phyloP scores from a whole-genome alignment of 2,329 filamentous ascomycete genomes.

The Pseudogymnoascus sp. region DNA sequence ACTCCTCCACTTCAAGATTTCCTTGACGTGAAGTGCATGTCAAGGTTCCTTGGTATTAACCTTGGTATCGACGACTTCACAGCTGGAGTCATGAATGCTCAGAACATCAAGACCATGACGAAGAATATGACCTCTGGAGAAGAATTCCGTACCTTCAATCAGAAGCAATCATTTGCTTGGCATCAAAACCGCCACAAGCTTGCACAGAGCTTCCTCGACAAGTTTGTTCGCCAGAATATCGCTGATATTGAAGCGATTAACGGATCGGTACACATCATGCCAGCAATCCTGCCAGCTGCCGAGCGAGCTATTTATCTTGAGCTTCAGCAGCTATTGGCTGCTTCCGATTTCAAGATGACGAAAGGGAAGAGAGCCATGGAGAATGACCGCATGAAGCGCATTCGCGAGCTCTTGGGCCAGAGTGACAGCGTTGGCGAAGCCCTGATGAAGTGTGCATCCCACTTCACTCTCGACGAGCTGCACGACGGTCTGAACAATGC shows the following conservation, averaged over 20 bases:
- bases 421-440: constrained; percentile 43
- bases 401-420: constrained; percentile 39
- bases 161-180: constrained; percentile 42
- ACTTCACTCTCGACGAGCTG: constrained; percentile 26
- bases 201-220: constrained; percentile 47
- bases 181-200: constrained; percentile 41
- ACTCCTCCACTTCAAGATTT: constrained; percentile 52
- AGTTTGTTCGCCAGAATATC: constrained; percentile 32
- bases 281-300: constrained; percentile 36
- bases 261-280: constrained; percentile 35
- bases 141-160: constrained; percentile 44
- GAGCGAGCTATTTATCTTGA: constrained; percentile 48
- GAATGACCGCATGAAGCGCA: constrained; percentile 30
- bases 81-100: constrained; percentile 33
- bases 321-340: constrained; percentile 44
- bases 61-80: constrained; percentile 47
- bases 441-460: constrained; percentile 39
- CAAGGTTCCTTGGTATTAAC: constrained; percentile 44
- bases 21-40: constrained; percentile 50
- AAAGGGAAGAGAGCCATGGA: constrained; percentile 30
- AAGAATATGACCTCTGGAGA: constrained; percentile 43
- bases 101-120: constrained; percentile 35
- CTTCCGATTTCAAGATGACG: constrained; percentile 36
- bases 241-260: constrained; percentile 38
- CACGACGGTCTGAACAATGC: constrained; percentile 26